Evolutionary conservation across 257 asterid species (phyloP).

Genomic region (Salvia rosmarinus): DNA sequence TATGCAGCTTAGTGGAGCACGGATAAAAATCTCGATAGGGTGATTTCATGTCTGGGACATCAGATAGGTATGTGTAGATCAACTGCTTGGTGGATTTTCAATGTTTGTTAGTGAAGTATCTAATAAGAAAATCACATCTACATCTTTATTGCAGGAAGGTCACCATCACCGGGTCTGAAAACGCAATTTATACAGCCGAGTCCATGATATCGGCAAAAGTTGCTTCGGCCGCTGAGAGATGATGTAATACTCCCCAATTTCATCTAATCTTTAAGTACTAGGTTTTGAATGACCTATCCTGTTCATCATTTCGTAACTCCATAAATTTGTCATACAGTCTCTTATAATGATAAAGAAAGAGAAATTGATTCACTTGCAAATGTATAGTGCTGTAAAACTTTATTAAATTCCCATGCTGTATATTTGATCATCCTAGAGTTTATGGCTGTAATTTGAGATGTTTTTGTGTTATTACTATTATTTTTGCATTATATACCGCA

Average conservation of each 20-base stretch:
- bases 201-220: constrained; percentile 48
- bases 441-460: not conserved
- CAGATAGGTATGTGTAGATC: constrained; percentile 58
- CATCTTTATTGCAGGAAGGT: constrained; percentile 53
- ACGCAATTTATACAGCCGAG: constrained; percentile 48
- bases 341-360: constrained; percentile 11
- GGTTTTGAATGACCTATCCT: constrained; percentile 16
- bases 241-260: constrained; percentile 21
- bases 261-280: not conserved
- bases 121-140: no score
- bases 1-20: constrained; percentile 83
- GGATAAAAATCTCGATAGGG: constrained; percentile 87
- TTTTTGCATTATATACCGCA: no score
- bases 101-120: not conserved
- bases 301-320: constrained; percentile 29
- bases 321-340: constrained; percentile 27
- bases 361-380: constrained; percentile 8
- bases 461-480: not conserved
- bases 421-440: not conserved
- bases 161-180: constrained; percentile 55
- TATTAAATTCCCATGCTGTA: not conserved
- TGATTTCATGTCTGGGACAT: constrained; percentile 86
- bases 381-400: constrained; percentile 34
- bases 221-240: constrained; percentile 43
- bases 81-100: not conserved